Evolutionary conservation across 2,329 filamentous ascomycete genomes (phyloP), one percentile per base, ranked within the genome.

Genomic region (Ophiobolus disseminans): DNA sequence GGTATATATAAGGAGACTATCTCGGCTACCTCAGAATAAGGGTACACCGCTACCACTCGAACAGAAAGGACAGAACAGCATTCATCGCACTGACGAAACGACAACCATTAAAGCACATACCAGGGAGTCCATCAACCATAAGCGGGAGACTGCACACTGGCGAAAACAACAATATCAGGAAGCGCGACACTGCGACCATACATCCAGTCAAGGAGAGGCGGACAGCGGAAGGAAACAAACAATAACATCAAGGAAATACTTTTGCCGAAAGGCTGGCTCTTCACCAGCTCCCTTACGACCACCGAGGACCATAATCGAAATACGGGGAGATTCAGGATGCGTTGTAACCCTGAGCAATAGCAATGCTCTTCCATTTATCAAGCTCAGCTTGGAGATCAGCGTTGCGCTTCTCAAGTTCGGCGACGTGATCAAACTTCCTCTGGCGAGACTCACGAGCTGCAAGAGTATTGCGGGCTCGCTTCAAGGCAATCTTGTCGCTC

Each of bases 401-500:
- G 65, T 96, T 91, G 65, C 84, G 80, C 30, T 82, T 82, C 77
- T 95, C 89, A 36, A 96, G 80, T 48, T 86, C 84, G 46, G 89
- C 86, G 53, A 93, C 80, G 61, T 87, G 84, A 70, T 88, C 82
- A 48, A 90, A 86, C 79, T 96, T 96, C 59, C 91, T 87, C 67
- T 91, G 87, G 42, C 93, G 87, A 50, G 91, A 96, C 78, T 96
- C 96, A 60, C 93, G 91, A 64, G 93, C 93, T 14, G 93, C 93
- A 72, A 95, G 83, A 7, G 91, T 96, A 74, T 97, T 97, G 60
- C 91, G 88, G 40, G 91, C 92, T 72, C 93, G 89, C 86, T 97
- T 97, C 81, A 92, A 84, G 16, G 90, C 91, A n/a, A 88, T 73
- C 8, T 82, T 83, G 66, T 97, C 92, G 32, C 63, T 76, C 1